Base-by-base conservation (phyloP, 352 stramenopile genomes). In the Globisporangium irregulare region DNA sequence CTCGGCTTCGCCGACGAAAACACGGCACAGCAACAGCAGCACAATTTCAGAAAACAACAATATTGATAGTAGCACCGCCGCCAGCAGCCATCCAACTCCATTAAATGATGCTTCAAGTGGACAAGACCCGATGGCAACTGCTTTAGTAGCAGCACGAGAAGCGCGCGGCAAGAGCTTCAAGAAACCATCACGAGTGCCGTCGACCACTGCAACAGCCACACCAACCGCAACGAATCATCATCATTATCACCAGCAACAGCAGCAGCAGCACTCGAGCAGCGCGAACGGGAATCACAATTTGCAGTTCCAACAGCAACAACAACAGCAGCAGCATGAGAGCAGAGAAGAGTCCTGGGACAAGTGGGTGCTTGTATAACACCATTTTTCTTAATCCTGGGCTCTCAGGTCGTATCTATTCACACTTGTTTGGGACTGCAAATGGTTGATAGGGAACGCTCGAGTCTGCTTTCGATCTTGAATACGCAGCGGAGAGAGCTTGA, bases 401-500 rank as follows among this genome's bases (percentile, higher is more conserved):
- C 15, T 3, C 22, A n/a, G 29, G 29, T 3, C 0, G 14, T n/a
- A 59, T n/a, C 43, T 29, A 51, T 34, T 27, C 24, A 58, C 3
- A 22, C 22, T 38, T 36, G 32, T 9, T 27, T 29, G 54, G 10
- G 7, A 12, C 34, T 12, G 34, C 1, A 14, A 36, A 36, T 29
- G 18, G 50, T n/a, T 62, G 51, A 32, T 29, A 92, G 85, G 62
- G 80, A 92, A 60, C 75, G 83, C 34, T 66, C 67, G 9, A 84
- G 74, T n/a, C 66, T 92, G 43, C 54, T 92, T 8, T 73, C 73
- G 0, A 81, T 90, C 48, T 86, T 93, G 51, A 82, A 93, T 9
- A 69, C 79, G 2, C 83, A 93, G 64, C 79, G 75, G 41, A 74
- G 73, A 27, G 83, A 91, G 66, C 68, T 93, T 18, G 80, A 82